Evolutionary conservation across 805 yeast species (phyloP).

Genomic region (Yarrowia sp.): DNA sequence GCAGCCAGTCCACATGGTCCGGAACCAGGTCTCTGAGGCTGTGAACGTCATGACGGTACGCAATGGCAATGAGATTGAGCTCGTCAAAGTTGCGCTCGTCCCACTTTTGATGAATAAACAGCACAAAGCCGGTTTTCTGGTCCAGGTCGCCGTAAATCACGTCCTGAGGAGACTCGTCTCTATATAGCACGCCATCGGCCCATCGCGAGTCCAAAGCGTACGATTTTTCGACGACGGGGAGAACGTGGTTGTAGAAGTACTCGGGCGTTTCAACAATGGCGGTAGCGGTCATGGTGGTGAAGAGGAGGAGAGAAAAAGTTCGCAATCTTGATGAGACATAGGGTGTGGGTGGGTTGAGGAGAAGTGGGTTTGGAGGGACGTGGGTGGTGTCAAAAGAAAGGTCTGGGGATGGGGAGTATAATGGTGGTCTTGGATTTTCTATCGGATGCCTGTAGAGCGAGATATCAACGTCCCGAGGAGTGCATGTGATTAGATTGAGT

Average conservation of each 20-base stretch:
- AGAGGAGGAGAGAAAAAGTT: not conserved
- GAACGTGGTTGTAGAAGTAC: not conserved
- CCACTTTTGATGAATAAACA: conserved; percentile 14
- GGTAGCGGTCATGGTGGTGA: conserved; percentile 15
- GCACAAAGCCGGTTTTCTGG: conserved; percentile 23
- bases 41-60: conserved; percentile 15
- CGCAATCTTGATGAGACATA: not conserved
- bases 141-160: conserved; percentile 25
- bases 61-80: conserved; percentile 21
- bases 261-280: conserved; percentile 7
- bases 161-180: conserved; percentile 22
- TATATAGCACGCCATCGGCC: conserved; percentile 21
- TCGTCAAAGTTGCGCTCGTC: conserved; percentile 4
- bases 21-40: conserved; percentile 14
- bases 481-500: conserved; percentile 16
- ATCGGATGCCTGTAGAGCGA: not conserved
- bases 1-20: conserved; percentile 16
- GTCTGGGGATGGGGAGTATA: not conserved
- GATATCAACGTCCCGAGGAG: not conserved
- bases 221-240: conserved; percentile 8
- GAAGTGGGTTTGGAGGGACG: not conserved
- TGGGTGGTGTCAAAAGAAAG: not conserved
- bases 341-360: not conserved
- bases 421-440: not conserved
- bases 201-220: not conserved